phyloP scores from a whole-genome alignment of 2,329 filamentous ascomycete species.

The Ilyonectria destructans region DNA sequence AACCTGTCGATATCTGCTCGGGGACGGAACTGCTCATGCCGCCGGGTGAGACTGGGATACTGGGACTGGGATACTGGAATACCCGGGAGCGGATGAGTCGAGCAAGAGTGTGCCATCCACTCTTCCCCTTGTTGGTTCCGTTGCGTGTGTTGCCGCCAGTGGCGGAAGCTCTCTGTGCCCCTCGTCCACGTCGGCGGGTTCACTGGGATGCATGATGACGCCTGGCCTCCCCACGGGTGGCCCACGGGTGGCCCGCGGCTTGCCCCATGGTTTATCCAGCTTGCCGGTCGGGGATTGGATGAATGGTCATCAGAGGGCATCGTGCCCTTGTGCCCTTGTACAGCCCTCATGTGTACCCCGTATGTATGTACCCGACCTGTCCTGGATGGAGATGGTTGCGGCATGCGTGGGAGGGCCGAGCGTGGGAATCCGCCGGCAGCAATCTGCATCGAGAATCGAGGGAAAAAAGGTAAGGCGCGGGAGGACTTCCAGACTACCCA shows the following conservation, averaged over 20 bases:
- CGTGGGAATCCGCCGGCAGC: not conserved
- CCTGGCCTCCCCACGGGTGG: constrained; percentile 15
- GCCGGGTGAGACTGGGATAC: constrained; percentile 2
- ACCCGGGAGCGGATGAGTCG: not conserved
- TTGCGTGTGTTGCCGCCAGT: constrained; percentile 10
- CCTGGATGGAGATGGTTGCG: not conserved
- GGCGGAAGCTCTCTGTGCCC: constrained; percentile 24
- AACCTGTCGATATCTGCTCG: not conserved
- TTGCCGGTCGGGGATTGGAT: not conserved
- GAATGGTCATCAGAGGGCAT: not conserved
- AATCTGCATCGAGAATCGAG: constrained; percentile 1
- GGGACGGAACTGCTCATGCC: constrained; percentile 1
- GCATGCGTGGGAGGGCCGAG: not conserved
- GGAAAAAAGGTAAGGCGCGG: not conserved
- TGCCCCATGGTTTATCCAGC: constrained; percentile 5
- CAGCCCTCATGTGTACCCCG: not conserved
- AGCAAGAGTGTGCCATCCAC: not conserved
- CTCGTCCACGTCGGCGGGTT: constrained; percentile 15
- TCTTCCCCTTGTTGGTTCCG: constrained; percentile 6
- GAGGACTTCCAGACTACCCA: constrained; percentile 10
- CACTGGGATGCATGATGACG: constrained; percentile 33
- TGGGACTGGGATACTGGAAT: not conserved
- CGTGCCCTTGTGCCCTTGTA: not conserved
- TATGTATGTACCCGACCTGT: not conserved
- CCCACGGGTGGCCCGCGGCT: not conserved